Percentiles rank a stretch among this genome's conserved stretches.
phyloP scores from a whole-genome alignment of 116 monocot genomes.

The Zostera marina region DNA sequence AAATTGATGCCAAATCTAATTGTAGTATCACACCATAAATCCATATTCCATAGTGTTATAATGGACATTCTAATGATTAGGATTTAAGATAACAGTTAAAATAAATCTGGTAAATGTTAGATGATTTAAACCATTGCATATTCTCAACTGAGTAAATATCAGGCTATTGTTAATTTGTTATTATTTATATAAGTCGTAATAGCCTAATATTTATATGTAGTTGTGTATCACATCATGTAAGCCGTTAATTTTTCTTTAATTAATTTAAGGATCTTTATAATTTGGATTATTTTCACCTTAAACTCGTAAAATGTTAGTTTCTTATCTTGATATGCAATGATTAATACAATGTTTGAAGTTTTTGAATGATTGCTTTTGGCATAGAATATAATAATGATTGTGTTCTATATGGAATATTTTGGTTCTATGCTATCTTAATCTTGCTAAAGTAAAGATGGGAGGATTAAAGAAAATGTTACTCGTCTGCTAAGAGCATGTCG shows the following conservation, averaged over 20 bases:
- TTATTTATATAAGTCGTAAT: too few relatives aligned
- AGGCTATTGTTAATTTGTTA: too few relatives aligned
- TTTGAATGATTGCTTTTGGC: not conserved
- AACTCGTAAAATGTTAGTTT: too few relatives aligned
- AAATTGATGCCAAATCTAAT: too few relatives aligned
- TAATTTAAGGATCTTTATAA: too few relatives aligned
- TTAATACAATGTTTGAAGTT: not conserved
- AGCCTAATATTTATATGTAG: too few relatives aligned
- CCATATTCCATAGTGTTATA: too few relatives aligned
- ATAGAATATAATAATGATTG: not conserved
- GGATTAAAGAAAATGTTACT: conserved; percentile 40
- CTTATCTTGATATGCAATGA: too few relatives aligned
- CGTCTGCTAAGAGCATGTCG: conserved; percentile 54
- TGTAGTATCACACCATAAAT: too few relatives aligned
- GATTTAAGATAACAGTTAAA: not conserved
- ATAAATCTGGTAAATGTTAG: not conserved
- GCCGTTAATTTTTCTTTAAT: not conserved
- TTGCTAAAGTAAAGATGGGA: conserved; percentile 31
- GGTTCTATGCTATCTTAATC: not conserved
- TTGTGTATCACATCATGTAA: not conserved
- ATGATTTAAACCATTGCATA: too few relatives aligned
- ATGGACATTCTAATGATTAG: not conserved
- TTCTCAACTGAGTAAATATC: too few relatives aligned
- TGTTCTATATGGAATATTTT: not conserved
- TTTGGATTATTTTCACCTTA: too few relatives aligned